Base-by-base conservation (phyloP, 2,329 filamentous ascomycete species). In the Colletotrichum tanaceti region DNA sequence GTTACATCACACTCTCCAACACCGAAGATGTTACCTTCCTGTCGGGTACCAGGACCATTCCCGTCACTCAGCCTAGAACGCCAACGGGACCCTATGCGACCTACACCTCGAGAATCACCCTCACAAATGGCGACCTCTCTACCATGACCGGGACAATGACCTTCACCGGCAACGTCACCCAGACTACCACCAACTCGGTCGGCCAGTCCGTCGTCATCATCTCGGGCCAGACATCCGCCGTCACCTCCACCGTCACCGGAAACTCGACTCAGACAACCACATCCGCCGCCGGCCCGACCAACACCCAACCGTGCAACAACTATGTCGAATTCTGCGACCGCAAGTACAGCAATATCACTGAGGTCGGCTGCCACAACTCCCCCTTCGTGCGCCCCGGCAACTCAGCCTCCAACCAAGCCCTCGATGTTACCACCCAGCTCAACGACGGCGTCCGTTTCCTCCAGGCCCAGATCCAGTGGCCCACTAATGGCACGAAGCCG, bases 241-340 rank as follows among this genome's bases (percentile, higher is more conserved):
- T 61, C 43, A 79, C 83, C 2, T 85, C 84, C 41, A 76, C 77
- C 22, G 70, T 76, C 20, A 74, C 74, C n/a, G 79, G 79, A 47
- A 83, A 82, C 71, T 75, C 79, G 58, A 80, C 80, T 13, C 73
- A 79, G 18, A 79, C 76, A 69, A 83, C 84, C 14, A 77, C 81
- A 13, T 80, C 79, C 32, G 72, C 79, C 32, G 76, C 77, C 16
- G 79, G 76, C 58, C 84, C 90, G 1, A 87, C 86, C 53, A 95
- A 94, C 78, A 94, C 91, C 0, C 89, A 89, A 68, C 89, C 92
- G 5, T 97, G 93, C 84, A 97, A 97, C 79, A 89, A 89, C 77
- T 89, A 92, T 73, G 80, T 90, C 28, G 92, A 95, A 78, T 89
- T 96, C 74, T 97, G 93, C 82, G 80, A 80, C 6, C 87, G 92